These are phyloP conservation scores for Ascochyta viciae-villosae DNA, from an alignment of 2,329 filamentous ascomycete genomes.

Conservation along the genomic window DNA sequence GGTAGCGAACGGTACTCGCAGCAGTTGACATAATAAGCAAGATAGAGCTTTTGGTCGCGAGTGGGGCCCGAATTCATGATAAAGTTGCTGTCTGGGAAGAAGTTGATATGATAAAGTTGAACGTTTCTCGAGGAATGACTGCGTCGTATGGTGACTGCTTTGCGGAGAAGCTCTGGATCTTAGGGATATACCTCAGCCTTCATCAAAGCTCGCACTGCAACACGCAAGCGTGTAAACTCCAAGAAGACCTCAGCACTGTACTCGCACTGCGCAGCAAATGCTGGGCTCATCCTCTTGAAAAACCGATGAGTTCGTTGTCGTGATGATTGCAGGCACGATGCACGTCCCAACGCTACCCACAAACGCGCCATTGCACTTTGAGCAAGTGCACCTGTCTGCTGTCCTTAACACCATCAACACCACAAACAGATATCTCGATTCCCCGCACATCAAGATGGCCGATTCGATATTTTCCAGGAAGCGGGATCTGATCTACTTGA, in stretches of 20 bases:
- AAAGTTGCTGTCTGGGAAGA: too few species aligned
- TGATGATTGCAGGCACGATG: neutral
- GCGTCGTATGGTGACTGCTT: neutral
- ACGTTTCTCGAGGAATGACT: too few species aligned
- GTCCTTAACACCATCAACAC: conserved; percentile 8
- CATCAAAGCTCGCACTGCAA: neutral
- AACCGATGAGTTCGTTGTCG: neutral
- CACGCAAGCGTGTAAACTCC: neutral
- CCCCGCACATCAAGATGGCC: conserved; percentile 30
- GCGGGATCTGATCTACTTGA: conserved; percentile 58
- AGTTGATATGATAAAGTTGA: too few species aligned
- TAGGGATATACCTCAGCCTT: neutral
- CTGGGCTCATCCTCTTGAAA: neutral
- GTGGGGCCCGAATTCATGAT: too few species aligned
- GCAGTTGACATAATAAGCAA: neutral
- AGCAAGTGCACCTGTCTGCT: neutral
- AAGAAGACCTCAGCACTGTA: neutral
- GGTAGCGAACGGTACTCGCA: neutral
- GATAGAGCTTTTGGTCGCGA: neutral
- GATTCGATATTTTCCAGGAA: conserved; percentile 48
- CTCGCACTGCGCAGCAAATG: neutral
- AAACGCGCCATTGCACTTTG: neutral
- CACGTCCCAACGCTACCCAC: neutral
- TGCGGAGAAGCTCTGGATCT: neutral
- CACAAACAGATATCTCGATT: neutral